Conservation (phyloP, 2,329 filamentous ascomycete species). For the Colletotrichum incanum region DNA sequence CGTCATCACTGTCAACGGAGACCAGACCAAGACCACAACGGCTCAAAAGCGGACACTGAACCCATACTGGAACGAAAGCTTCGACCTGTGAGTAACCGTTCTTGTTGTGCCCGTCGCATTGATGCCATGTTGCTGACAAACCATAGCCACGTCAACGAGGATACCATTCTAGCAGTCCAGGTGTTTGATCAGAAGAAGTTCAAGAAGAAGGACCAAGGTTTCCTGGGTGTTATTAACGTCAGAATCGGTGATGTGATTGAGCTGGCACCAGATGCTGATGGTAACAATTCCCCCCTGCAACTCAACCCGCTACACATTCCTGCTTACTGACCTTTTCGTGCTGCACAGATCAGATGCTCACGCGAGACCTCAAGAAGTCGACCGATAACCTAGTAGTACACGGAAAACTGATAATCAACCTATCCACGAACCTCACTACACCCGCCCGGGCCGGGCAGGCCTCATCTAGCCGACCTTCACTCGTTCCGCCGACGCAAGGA, state of each 20-base stretch:
- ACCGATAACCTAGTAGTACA: slow-evolving; percentile 98
- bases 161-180: slow-evolving; percentile 96
- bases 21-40: slow-evolving; percentile 97
- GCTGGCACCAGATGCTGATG: slow-evolving; percentile 89
- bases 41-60: slow-evolving; percentile 98
- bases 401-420: slow-evolving; percentile 95
- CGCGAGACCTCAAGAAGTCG: slow-evolving; percentile 95
- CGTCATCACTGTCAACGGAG: slow-evolving; percentile 95
- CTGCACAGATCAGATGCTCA: slow-evolving; percentile 95
- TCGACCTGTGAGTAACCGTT: slow-evolving; percentile 85
- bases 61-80: slow-evolving; percentile 99
- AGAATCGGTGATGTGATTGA: slow-evolving; percentile 96
- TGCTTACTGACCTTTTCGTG: slow-evolving; percentile 47
- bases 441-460: slow-evolving; percentile 72
- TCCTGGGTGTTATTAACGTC: slow-evolving; percentile 97
- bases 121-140: slow-evolving; percentile 22
- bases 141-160: slow-evolving; percentile 87
- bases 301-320: background rate
- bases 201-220: slow-evolving; percentile 99
- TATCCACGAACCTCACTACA: slow-evolving; percentile 88
- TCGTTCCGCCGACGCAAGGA: slow-evolving; percentile 58
- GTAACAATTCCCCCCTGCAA: slow-evolving; percentile 67
- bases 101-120: slow-evolving; percentile 44
- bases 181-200: slow-evolving; percentile 99
- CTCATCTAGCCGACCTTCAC: slow-evolving; percentile 63